Conservation (phyloP, 768 basidiomycete species). For the Cystofilobasidium ferigula region DNA sequence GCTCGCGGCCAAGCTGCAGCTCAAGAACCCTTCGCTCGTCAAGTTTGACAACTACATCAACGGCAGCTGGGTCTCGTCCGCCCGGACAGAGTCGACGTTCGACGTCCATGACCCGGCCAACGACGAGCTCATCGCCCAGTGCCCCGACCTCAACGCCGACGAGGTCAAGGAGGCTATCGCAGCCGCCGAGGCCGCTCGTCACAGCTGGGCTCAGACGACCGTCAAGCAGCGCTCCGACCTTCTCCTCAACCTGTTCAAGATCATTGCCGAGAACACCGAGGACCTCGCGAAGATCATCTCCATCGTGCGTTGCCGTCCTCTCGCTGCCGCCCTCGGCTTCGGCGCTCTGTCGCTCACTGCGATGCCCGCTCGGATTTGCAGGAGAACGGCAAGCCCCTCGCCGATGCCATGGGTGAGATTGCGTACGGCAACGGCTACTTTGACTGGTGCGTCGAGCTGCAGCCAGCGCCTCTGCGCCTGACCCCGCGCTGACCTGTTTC, state of each 20-base stretch:
- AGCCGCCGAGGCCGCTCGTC: slow-evolving; percentile 68
- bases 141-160: slow-evolving; percentile 23
- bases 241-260: slow-evolving; percentile 60
- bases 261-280: slow-evolving; percentile 74
- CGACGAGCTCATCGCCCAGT: slow-evolving; percentile 25
- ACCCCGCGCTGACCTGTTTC: neutral
- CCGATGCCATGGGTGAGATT: slow-evolving; percentile 77
- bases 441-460: slow-evolving; percentile 39
- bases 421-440: slow-evolving; percentile 73
- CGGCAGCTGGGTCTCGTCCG: slow-evolving; percentile 30
- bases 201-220: slow-evolving; percentile 74
- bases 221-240: slow-evolving; percentile 80
- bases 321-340: neutral
- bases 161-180: slow-evolving; percentile 51
- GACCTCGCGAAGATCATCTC: slow-evolving; percentile 71
- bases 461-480: neutral
- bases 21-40: slow-evolving; percentile 28
- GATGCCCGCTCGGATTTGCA: too few species aligned
- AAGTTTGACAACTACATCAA: slow-evolving; percentile 30
- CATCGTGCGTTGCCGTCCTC: slow-evolving; percentile 19
- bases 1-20: slow-evolving; percentile 10
- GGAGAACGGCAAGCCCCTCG: slow-evolving; percentile 88
- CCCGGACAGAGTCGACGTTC: slow-evolving; percentile 27
- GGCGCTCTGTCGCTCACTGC: too few species aligned
- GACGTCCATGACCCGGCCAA: slow-evolving; percentile 30